Evolutionary conservation across 1,139 yeast species (phyloP), one percentile per base, ranked within the genome.

Genomic region (Lodderomyces parapsilosis): DNA sequence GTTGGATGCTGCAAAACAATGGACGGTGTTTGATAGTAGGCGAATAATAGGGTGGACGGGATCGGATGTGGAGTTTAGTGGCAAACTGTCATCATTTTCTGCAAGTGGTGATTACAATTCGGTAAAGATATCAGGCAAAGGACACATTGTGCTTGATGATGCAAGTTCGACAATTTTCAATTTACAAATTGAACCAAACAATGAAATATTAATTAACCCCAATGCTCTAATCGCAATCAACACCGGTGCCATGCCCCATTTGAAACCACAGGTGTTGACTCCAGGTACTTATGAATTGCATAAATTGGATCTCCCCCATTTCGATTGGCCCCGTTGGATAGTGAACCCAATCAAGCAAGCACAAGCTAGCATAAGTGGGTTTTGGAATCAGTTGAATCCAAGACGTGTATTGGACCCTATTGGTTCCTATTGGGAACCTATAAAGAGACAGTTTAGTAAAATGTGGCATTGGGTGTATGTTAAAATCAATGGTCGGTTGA

Each of bases 21-120:
- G 7, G 62, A 62, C 17, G 59, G 60, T 38, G 57, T 62, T 6
- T 56, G 58, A 42, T 46, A 9, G 14, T 15, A n/a, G 13, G 4
- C 19, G 28, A 9, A 24, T 76, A 17, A 58, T 73, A 13, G 78
- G 78, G 2, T 76, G 80, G 80, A 60, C 72, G 1, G 79, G 79
- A 0, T 60, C 62, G 38, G 61, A 66, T 43, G 46, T 71, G 13
- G 58, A 4, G 36, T 38, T 8, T 39, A 45, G 10, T 41, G 53
- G 5, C n/a, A n/a, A n/a, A n/a, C n/a, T n/a, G n/a, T n/a, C n/a
- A n/a, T n/a, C n/a, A n/a, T n/a, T n/a, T n/a, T 57, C 52, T 20
- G 6, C 31, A 27, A 30, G 10, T 19, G 5, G n/a, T n/a, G 15
- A n/a, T 30, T 53, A 47, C 43, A 50, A 50, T 3, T 57, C 68